phyloP scores from a whole-genome alignment of 495 filamentous ascomycete species.

The Penicillium crystallinum region DNA sequence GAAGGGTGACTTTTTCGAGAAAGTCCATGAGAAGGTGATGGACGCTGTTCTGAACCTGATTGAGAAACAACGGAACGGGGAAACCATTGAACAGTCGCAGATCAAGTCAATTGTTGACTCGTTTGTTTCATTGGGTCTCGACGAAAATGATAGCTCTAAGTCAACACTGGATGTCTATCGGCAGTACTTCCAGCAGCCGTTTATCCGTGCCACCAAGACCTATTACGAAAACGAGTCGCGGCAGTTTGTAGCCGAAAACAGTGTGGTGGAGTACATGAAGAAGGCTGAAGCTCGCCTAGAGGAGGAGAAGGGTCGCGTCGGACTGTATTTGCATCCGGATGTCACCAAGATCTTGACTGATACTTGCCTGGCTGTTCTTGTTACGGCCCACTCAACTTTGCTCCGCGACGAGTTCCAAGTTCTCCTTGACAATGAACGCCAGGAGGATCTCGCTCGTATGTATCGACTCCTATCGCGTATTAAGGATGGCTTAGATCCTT shows the following conservation, averaged over 20 bases:
- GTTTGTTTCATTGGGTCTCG: constrained; percentile 90
- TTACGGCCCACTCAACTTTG: constrained; percentile 75
- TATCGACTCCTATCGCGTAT: constrained; percentile 89
- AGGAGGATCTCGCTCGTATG: constrained; percentile 95
- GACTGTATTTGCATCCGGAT: constrained; percentile 85
- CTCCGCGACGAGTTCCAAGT: constrained; percentile 95
- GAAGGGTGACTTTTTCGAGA: constrained; percentile 82
- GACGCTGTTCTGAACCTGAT: constrained; percentile 89
- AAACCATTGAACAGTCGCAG: constrained; percentile 95
- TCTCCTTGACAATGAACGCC: constrained; percentile 89
- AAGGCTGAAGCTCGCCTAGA: constrained; percentile 90
- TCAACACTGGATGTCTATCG: constrained; percentile 94
- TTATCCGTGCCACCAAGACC: constrained; percentile 72
- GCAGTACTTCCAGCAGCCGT: constrained; percentile 85
- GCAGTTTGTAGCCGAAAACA: constrained; percentile 93
- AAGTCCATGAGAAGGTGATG: constrained; percentile 87
- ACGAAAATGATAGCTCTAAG: constrained; percentile 88
- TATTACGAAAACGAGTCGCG: constrained; percentile 94
- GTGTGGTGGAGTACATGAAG: constrained; percentile 99
- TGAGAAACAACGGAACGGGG: constrained; percentile 94
- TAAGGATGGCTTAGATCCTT: constrained; percentile 84
- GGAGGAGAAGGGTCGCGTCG: constrained; percentile 92
- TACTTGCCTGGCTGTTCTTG: constrained; percentile 81
- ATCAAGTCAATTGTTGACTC: constrained; percentile 97
- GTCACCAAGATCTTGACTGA: constrained; percentile 80